Evolutionary conservation across 805 yeast genomes (phyloP), one percentile per base, ranked within the genome.

Genomic region (Zygotorulaspora florentina): DNA sequence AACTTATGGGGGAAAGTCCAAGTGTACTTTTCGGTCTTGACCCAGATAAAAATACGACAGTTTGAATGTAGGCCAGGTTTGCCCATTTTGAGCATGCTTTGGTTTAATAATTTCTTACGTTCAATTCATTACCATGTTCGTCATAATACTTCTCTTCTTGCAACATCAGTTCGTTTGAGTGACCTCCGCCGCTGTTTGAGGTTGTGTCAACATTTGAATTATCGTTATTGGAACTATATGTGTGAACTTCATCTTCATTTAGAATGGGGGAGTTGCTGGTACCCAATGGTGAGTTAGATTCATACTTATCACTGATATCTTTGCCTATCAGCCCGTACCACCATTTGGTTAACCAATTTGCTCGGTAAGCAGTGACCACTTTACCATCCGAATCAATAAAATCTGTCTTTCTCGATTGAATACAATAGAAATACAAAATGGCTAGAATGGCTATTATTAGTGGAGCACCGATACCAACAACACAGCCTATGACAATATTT

Each of bases 391-490:
- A 63, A 46, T 66, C 65, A 39, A 66, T 61, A 45, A 62, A 66
- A 42, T 64, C 63, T 13, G 64, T 57, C 40, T 58, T 59, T 37
- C 54, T 62, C 3, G 66, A 53, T 40, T 54, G 57, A 20, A 66
- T 50, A 42, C 64, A 64, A 47, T 53, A 58, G 40, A 58, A 47
- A 40, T 66, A 66, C 2, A 64, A 38, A n/a, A 62, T 28, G 7
- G 61, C 45, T 3, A 50, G 40, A 3, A 52, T 45, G 2, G 55
- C 53, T 1, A 66, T 34, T 2, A 81, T 59, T 0, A 77, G 52
- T 2, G 90, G 86, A 0, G 81, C 80, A 42, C 87, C 87, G 11
- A 85, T 75, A 45, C 89, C 89, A 5, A 83, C 83, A 25, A 79
- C 83, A 47, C 82, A 81, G 33, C 89, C 89, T 42, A 82, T 74